Conservation (phyloP, 768 basidiomycete genomes). For the Boletellus ananiceps region DNA sequence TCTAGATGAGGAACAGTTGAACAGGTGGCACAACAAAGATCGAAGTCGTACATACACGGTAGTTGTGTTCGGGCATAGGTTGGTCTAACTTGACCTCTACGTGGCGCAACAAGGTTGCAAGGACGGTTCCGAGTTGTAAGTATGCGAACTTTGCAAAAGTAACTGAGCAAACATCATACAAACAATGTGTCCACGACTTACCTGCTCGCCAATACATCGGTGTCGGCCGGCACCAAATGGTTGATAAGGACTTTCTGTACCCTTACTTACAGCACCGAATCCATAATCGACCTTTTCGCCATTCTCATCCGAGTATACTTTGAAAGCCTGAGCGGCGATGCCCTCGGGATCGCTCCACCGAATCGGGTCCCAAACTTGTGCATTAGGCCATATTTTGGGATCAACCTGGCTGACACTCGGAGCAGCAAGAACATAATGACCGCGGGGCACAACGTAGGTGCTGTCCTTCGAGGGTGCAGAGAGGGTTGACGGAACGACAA, state of each 20-base stretch:
- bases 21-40: background rate
- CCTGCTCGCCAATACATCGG: conserved; percentile 91
- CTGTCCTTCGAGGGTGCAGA: conserved; percentile 70
- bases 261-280: conserved; percentile 93
- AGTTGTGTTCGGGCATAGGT: conserved; percentile 77
- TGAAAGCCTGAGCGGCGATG: conserved; percentile 72
- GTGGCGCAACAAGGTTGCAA: conserved; percentile 72
- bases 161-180: conserved; percentile 3
- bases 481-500: conserved; percentile 76
- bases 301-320: conserved; percentile 64
- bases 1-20: conserved; percentile 42
- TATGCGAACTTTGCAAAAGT: conserved; percentile 71
- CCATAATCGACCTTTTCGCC: conserved; percentile 96
- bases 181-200: conserved; percentile 25
- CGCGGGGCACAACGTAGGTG: conserved; percentile 84
- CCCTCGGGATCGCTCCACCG: conserved; percentile 87
- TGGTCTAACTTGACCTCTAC: conserved; percentile 65
- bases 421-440: conserved; percentile 84
- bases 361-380: conserved; percentile 67
- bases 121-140: conserved; percentile 82
- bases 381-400: conserved; percentile 72
- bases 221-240: conserved; percentile 97
- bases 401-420: conserved; percentile 89
- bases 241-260: conserved; percentile 93
- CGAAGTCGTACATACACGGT: conserved; percentile 58